phyloP scores from a whole-genome alignment of 2,329 filamentous ascomycete genomes.

The Colletotrichum destructivum region DNA sequence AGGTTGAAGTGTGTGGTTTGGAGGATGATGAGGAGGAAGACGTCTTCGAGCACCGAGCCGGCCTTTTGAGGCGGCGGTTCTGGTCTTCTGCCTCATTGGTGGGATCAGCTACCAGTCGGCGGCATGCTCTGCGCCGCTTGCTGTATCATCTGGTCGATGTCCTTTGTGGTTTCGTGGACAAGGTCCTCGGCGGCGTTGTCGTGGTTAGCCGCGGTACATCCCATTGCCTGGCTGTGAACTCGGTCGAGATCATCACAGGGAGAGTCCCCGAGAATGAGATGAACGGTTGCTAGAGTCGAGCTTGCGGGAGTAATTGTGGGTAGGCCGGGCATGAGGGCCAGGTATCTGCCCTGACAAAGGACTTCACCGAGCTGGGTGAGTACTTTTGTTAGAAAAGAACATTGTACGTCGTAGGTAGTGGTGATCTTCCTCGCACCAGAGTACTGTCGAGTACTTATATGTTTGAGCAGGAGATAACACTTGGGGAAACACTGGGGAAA shows the following conservation, averaged over 20 bases:
- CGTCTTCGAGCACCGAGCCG: slow-evolving; percentile 45
- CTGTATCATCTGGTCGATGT: slow-evolving; percentile 49
- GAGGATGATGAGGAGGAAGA: slow-evolving; percentile 44
- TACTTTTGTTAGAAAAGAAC: not conserved
- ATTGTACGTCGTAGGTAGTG: too few relatives aligned
- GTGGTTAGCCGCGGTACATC: slow-evolving; percentile 52
- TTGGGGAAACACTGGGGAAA: too few relatives aligned
- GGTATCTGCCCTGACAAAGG: slow-evolving; percentile 53
- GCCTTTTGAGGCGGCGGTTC: not conserved
- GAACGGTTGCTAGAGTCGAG: slow-evolving; percentile 42
- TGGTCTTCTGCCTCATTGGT: not conserved
- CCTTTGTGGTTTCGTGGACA: slow-evolving; percentile 45
- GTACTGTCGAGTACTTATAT: not conserved
- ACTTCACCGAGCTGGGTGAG: slow-evolving; percentile 52
- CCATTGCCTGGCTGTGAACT: slow-evolving; percentile 13
- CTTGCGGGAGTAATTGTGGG: slow-evolving; percentile 47
- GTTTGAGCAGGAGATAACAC: not conserved
- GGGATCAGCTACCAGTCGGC: slow-evolving; percentile 49
- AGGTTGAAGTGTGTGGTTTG: slow-evolving; percentile 53
- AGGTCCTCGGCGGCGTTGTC: slow-evolving; percentile 39
- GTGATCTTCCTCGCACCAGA: not conserved
- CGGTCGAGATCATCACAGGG: too few relatives aligned
- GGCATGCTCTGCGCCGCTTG: slow-evolving; percentile 46
- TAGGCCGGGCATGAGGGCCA: slow-evolving; percentile 58
- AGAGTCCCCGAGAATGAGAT: not conserved